Evolutionary conservation across 768 basidiomycete genomes (phyloP), one percentile per base, ranked within the genome.

Genomic region (Russula foetens): DNA sequence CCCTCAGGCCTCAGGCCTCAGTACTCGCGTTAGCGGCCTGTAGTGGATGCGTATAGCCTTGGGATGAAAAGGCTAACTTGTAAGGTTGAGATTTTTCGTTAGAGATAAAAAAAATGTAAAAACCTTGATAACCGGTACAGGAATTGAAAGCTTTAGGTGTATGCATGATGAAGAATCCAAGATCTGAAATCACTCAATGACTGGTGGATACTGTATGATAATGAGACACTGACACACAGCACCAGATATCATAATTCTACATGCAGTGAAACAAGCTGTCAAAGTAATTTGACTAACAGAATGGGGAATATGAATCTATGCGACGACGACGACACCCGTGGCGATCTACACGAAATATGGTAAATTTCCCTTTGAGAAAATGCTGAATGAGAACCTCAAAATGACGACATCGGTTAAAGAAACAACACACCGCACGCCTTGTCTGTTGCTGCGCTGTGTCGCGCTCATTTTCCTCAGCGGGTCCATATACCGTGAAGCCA

Each of bases 381-480:
- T 14, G 12, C 23, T 24, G 35, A 26, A 48, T 62, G 3, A 56
- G 60, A 23, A 29, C 33, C 7, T 15, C 41, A 23, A 17, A 14
- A 49, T 28, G 21, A 2, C 6, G 29, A 23, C 17, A 35, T 44
- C 12, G n/a, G 43, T 14, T 15, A 28, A 60, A 50, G 41, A 28
- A 6, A 33, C n/a, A 8, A 75, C 87, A 71, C 69, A 92, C 92
- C 79, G 86, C 75, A 67, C 84, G 80, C 70, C 89, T 76, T 41
- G 83, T 81, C 69, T 71, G 72, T 53, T 86, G 86, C 76, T 86
- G 85, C 43, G 85, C 86, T 67, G 84, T 81, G 73, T 96, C 93
- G 62, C 85, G 77, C 69, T 90, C 86, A 68, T 97, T 97, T 79
- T 96, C 94, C 65, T 80, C 81, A 1, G 94, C 94, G 1, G 93